Evolutionary conservation across 2,329 filamentous ascomycete species (phyloP), one percentile per base, ranked within the genome.

Genomic region (Albophoma yamanashiensis): DNA sequence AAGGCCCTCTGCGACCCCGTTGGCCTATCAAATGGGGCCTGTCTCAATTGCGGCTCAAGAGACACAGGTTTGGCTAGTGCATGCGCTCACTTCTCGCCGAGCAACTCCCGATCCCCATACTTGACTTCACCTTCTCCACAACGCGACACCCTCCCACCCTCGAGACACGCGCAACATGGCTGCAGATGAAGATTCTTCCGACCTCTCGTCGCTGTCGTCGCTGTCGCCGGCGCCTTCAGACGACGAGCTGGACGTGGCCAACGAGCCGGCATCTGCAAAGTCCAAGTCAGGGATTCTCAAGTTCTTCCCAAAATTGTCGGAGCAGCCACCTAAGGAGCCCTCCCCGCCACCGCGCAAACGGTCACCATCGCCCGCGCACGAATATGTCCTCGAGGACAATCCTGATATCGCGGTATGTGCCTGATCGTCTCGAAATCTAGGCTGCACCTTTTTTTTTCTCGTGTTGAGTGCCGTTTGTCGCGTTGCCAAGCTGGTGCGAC

Each of bases 351-450:
- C 86, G 68, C 85, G 84, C 69, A 95, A 94, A 79, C 83, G 93
- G 72, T 87, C 89, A 61, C 87, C 91, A 25, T 97, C 92, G 65
- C 93, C 93, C 66, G 87, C 91, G 11, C 93, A 97, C 74, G 91
- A 96, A 80, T 90, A 89, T 74, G 88, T 91, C 36, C 79, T 97
- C 60, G 91, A 91, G 63, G 93, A 97, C 73, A 96, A 96, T 74
- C 83, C 89, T 63, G 89, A 94, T 71, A 92, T 97, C 77, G 89
- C 93, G 67, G 92, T 97, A 82, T 76, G 92, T 90, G 62, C 63
- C 65, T 58, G 25, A 34, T 25, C 34, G n/a, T 42, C 27, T 55
- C 3, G 12, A 20, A 55, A 7, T n/a, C 34, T 40, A 27, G 36
- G 27, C 27, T 38, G 15, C 34, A 45, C 34, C 40, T 53, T 56